A percentile compares a stretch with the other conserved stretches of the same genome.
Evolutionary conservation across 1,284 basidiomycete genomes (phyloP).

Genomic region (Meira miltonrushii): DNA sequence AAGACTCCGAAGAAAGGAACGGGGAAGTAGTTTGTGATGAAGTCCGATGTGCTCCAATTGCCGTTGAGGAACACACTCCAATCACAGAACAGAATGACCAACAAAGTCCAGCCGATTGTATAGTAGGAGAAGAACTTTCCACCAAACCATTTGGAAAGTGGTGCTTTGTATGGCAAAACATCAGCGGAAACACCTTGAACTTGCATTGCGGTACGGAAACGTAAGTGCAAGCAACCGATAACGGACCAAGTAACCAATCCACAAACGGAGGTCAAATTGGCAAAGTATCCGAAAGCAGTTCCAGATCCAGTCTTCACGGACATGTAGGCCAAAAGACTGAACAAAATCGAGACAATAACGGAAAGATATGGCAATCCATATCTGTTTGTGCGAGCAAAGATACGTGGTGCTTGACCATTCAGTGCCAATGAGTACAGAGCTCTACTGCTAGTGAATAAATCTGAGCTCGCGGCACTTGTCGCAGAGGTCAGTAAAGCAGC

Average conservation of each 20-base stretch:
- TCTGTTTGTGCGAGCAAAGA: constrained; percentile 66
- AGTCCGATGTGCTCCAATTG: constrained; percentile 60
- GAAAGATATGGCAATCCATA: constrained; percentile 72
- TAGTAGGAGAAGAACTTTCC: constrained; percentile 9
- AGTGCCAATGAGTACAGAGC: constrained; percentile 68
- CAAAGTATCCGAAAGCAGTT: constrained; percentile 60
- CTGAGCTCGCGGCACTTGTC: constrained; percentile 76
- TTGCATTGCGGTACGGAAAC: constrained; percentile 65
- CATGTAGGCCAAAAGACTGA: constrained; percentile 66
- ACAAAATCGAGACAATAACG: constrained; percentile 64
- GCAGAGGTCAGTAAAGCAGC: constrained; percentile 71
- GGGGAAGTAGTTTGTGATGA: constrained; percentile 75
- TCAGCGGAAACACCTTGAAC: constrained; percentile 62
- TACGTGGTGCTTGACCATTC: constrained; percentile 67
- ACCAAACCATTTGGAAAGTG: background rate
- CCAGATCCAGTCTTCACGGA: constrained; percentile 48
- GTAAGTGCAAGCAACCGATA: constrained; percentile 69
- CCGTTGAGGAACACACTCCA: constrained; percentile 41
- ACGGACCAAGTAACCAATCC: constrained; percentile 77
- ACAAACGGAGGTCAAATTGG: constrained; percentile 64
- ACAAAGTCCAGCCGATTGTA: constrained; percentile 22
- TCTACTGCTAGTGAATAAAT: constrained; percentile 76
- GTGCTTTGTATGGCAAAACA: constrained; percentile 56
- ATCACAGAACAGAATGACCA: constrained; percentile 54
- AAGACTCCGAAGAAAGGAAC: constrained; percentile 55